These are phyloP conservation scores for Boletus rex-veris DNA, from an alignment of 768 basidiomycete genomes.

Conservation along the genomic window DNA sequence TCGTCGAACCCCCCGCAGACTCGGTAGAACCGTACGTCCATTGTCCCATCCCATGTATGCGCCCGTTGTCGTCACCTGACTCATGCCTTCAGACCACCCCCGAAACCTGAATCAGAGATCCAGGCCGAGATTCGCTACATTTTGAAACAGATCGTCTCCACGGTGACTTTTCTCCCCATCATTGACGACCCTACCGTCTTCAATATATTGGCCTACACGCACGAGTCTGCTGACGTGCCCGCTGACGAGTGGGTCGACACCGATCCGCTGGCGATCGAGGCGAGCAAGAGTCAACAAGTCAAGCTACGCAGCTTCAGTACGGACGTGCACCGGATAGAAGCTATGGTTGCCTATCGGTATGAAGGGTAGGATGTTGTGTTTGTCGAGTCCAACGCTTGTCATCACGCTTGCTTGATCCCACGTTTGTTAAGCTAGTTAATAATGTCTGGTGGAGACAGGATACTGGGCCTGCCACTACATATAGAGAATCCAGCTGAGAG, in stretches of 20 bases:
- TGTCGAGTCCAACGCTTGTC: not conserved
- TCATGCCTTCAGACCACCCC: slow-evolving; percentile 37
- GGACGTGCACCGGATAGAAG: slow-evolving; percentile 95
- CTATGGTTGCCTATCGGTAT: slow-evolving; percentile 96
- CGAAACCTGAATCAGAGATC: slow-evolving; percentile 83
- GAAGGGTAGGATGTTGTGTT: slow-evolving; percentile 52
- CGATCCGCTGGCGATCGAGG: slow-evolving; percentile 87
- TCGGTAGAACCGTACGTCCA: slow-evolving; percentile 47
- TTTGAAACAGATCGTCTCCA: slow-evolving; percentile 96
- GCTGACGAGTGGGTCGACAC: slow-evolving; percentile 96
- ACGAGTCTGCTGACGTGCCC: slow-evolving; percentile 87
- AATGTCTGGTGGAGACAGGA: not conserved
- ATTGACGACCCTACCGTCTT: slow-evolving; percentile 95
- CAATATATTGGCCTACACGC: slow-evolving; percentile 96
- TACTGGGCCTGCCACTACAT: not conserved
- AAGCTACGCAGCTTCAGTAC: slow-evolving; percentile 96
- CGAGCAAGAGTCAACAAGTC: slow-evolving; percentile 89
- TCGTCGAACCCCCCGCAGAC: slow-evolving; percentile 62
- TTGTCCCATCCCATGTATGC: slow-evolving; percentile 6
- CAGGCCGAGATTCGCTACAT: slow-evolving; percentile 97
- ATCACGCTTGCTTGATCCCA: not conserved
- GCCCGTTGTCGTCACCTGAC: not conserved
- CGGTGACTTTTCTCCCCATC: slow-evolving; percentile 93
- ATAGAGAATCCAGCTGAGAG: not conserved
- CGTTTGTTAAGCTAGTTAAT: not conserved